phyloP scores from a whole-genome alignment of 805 yeast genomes.

The Kregervanrija fluxuum region DNA sequence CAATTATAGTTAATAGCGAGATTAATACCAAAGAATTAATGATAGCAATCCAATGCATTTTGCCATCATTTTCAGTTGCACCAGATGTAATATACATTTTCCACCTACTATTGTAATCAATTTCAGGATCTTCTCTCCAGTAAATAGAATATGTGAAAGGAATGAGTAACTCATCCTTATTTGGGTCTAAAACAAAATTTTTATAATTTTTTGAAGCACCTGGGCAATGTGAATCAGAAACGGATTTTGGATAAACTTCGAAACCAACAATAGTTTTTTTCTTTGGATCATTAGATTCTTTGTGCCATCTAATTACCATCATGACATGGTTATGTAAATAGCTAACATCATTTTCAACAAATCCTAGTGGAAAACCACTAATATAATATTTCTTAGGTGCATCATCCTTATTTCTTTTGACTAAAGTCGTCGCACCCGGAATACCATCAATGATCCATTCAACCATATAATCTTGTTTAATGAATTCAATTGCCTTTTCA shows the following conservation, averaged over 20 bases:
- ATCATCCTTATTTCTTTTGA: slow-evolving; percentile 48
- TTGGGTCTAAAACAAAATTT: slow-evolving; percentile 45
- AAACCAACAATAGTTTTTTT: slow-evolving; percentile 71
- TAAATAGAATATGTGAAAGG: slow-evolving; percentile 83
- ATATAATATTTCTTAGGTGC: slow-evolving; percentile 54
- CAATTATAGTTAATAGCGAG: slow-evolving; percentile 52
- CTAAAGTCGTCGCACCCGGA: slow-evolving; percentile 84
- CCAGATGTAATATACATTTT: slow-evolving; percentile 39
- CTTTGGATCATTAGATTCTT: slow-evolving; percentile 30
- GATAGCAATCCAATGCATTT: slow-evolving; percentile 73
- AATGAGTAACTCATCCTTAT: slow-evolving; percentile 36
- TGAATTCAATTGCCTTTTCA: slow-evolving; percentile 50
- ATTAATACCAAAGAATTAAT: slow-evolving; percentile 65
- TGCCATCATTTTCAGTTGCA: slow-evolving; percentile 37
- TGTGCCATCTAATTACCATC: slow-evolving; percentile 70
- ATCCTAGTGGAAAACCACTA: slow-evolving; percentile 83
- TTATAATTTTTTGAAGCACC: slow-evolving; percentile 58
- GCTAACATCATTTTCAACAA: slow-evolving; percentile 48
- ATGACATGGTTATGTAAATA: slow-evolving; percentile 75
- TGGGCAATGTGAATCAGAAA: slow-evolving; percentile 61
- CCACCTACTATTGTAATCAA: slow-evolving; percentile 69
- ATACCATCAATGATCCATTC: slow-evolving; percentile 81
- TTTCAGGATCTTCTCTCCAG: slow-evolving; percentile 74
- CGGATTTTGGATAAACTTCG: slow-evolving; percentile 84
- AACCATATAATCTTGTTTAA: slow-evolving; percentile 63